Conservation (phyloP, 768 basidiomycete genomes). For the Hygrocybe punicea region DNA sequence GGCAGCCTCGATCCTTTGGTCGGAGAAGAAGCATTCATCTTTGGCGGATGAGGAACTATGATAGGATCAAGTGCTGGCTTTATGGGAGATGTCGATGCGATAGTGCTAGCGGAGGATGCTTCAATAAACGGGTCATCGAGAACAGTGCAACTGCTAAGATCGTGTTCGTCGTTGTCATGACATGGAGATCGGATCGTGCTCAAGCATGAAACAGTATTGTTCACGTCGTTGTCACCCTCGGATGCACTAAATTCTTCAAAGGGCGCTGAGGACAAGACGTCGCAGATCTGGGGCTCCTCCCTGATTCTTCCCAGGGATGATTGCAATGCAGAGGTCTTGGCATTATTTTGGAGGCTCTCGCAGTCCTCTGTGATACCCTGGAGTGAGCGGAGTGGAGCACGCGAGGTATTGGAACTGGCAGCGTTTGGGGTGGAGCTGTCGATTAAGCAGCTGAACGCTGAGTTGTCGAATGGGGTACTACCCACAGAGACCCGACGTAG, state of each 20-base stretch:
- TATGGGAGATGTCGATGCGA: too few relatives aligned
- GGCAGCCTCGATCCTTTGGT: slow-evolving; percentile 7
- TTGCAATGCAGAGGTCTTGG: neutral
- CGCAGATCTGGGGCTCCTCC: neutral
- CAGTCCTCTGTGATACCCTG: neutral
- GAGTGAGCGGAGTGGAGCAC: too few relatives aligned
- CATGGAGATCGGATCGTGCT: too few relatives aligned
- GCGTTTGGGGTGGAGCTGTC: neutral
- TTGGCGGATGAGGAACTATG: neutral
- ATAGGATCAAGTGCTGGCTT: slow-evolving; percentile 1
- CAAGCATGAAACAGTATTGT: too few relatives aligned
- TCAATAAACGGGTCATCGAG: too few relatives aligned
- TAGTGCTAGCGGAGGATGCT: too few relatives aligned
- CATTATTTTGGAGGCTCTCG: neutral
- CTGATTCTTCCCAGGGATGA: neutral
- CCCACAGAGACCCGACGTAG: neutral
- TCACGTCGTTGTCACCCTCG: too few relatives aligned
- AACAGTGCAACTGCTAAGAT: too few relatives aligned
- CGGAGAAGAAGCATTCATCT: neutral
- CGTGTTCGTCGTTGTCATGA: too few relatives aligned
- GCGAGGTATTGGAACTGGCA: too few relatives aligned
- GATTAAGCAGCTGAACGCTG: neutral
- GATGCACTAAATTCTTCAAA: neutral
- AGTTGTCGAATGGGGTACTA: neutral
- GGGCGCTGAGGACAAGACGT: neutral